Evolutionary conservation across 208 protist species (phyloP).

Genomic region (Lotmaria passim): DNA sequence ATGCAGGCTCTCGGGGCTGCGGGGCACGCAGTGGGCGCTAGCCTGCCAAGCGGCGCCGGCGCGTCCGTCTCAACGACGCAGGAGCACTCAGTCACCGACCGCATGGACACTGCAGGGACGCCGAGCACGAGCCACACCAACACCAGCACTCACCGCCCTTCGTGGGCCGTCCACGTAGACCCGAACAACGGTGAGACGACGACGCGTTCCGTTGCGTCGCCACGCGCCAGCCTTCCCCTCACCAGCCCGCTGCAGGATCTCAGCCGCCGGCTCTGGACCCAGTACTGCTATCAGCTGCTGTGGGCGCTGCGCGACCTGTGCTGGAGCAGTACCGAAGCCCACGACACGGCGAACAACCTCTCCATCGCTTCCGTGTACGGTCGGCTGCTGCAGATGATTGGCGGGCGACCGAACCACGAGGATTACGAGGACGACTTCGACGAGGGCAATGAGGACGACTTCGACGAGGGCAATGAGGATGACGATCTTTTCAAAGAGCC

Average conservation of each 20-base stretch:
- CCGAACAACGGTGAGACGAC: constrained; percentile 13
- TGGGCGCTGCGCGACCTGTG: constrained; percentile 59
- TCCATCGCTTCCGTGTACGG: constrained; percentile 64
- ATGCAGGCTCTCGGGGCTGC: constrained; percentile 18
- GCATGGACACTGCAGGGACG: background rate
- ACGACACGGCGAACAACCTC: constrained; percentile 58
- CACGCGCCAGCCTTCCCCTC: background rate
- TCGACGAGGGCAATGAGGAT: constrained; percentile 10
- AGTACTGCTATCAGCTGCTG: constrained; percentile 58
- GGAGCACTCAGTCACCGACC: background rate
- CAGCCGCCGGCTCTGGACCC: constrained; percentile 40
- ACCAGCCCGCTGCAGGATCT: constrained; percentile 26
- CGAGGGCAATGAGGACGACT: constrained; percentile 5
- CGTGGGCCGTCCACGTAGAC: constrained; percentile 1
- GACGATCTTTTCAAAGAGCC: background rate
- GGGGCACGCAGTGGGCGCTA: background rate
- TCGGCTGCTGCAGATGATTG: constrained; percentile 52
- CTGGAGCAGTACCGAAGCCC: constrained; percentile 52
- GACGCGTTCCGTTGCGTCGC: constrained; percentile 12
- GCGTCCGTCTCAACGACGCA: background rate
- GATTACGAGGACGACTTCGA: constrained; percentile 28
- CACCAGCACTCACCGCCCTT: constrained; percentile 5
- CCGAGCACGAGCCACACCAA: background rate
- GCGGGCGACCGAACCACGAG: constrained; percentile 19
- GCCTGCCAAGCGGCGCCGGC: background rate